These are phyloP conservation scores for Wickerhamiella bombiphila DNA, from an alignment of 805 yeast species.

Conservation along the genomic window DNA sequence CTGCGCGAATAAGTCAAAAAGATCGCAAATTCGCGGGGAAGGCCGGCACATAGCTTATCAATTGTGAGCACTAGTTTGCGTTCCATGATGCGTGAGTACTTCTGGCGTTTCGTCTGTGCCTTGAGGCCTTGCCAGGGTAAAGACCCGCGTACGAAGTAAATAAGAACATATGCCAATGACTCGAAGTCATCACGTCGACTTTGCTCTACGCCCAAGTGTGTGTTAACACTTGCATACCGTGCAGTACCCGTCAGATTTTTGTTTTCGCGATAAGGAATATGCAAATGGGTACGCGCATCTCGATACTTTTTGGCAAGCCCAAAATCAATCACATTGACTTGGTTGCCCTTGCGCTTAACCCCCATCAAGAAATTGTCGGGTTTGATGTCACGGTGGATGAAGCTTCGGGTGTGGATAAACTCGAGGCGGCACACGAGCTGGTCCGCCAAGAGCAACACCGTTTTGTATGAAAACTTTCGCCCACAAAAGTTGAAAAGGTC, in stretches of 20 bases:
- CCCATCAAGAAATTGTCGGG: constrained; percentile 82
- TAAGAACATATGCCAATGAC: constrained; percentile 82
- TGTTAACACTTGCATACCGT: constrained; percentile 85
- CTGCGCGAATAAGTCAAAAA: constrained; percentile 80
- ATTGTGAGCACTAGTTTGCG: constrained; percentile 84
- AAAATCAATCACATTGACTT: constrained; percentile 85
- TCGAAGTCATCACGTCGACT: constrained; percentile 94
- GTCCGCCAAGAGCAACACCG: constrained; percentile 84
- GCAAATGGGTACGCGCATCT: constrained; percentile 86
- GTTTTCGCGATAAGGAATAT: constrained; percentile 91
- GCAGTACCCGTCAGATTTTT: constrained; percentile 97
- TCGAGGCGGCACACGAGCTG: constrained; percentile 90
- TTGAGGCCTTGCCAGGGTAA: constrained; percentile 98
- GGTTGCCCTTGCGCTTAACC: constrained; percentile 79
- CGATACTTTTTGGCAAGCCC: constrained; percentile 89
- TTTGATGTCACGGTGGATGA: constrained; percentile 70
- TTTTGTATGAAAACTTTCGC: constrained; percentile 82
- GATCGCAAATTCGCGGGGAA: constrained; percentile 86
- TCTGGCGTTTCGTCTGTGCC: constrained; percentile 95
- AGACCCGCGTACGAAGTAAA: constrained; percentile 88
- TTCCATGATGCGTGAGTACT: constrained; percentile 94
- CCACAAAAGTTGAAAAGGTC: constrained; percentile 93
- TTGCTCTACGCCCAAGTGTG: constrained; percentile 95
- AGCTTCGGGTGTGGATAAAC: constrained; percentile 88
- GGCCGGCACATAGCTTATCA: constrained; percentile 71